Conservation (phyloP, 208 protist genomes). For the Trypanosoma lewisi region DNA sequence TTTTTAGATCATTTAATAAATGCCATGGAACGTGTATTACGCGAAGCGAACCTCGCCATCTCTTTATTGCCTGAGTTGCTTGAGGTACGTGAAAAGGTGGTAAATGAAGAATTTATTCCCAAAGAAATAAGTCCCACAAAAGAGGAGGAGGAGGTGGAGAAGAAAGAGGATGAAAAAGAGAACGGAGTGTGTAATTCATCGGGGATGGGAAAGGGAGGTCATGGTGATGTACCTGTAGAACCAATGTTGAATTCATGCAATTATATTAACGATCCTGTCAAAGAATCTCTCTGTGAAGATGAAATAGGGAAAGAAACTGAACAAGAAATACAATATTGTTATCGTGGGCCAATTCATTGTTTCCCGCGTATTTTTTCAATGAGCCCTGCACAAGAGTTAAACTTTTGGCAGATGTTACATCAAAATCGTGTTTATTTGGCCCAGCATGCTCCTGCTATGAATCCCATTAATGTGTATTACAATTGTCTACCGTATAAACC, state of each 20-base stretch:
- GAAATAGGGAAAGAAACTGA: conserved; percentile 17
- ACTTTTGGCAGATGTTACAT: conserved; percentile 60
- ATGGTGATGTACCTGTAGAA: neutral
- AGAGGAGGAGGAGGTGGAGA: conserved; percentile 1
- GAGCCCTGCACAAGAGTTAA: conserved; percentile 41
- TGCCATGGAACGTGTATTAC: conserved; percentile 46
- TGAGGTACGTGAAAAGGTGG: conserved; percentile 38
- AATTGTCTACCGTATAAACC: conserved; percentile 65
- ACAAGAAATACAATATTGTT: conserved; percentile 40
- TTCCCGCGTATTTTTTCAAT: conserved; percentile 79
- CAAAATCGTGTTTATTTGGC: conserved; percentile 63
- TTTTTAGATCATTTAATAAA: conserved; percentile 49
- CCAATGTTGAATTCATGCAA: neutral
- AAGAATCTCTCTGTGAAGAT: neutral
- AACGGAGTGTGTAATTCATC: neutral
- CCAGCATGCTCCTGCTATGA: conserved; percentile 53
- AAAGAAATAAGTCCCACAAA: neutral
- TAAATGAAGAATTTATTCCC: conserved; percentile 78
- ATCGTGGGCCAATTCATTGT: conserved; percentile 65
- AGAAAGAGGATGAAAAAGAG: neutral
- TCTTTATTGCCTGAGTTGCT: conserved; percentile 44
- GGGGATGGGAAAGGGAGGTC: neutral
- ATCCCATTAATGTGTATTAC: conserved; percentile 70
- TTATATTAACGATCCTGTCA: neutral
- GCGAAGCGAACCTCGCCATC: conserved; percentile 31